Percentiles rank a stretch among this genome's conserved stretches.
phyloP scores from a whole-genome alignment of 2,329 filamentous ascomycete genomes.

The Claviceps purpurea region DNA sequence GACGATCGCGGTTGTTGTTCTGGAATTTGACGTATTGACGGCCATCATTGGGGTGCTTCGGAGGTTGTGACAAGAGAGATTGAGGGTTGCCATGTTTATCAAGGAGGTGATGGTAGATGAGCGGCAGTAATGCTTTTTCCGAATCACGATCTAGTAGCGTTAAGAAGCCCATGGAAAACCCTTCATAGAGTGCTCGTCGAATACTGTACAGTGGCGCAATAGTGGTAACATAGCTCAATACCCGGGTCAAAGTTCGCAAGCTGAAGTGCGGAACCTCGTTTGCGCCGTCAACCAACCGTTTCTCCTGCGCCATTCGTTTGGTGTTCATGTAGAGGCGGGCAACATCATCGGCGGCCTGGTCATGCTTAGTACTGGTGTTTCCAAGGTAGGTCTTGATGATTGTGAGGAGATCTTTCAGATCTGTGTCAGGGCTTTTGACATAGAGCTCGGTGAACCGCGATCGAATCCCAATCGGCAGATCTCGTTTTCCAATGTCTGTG shows the following conservation, averaged over 20 bases:
- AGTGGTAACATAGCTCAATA: constrained; percentile 75
- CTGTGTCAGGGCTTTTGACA: constrained; percentile 77
- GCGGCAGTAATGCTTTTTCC: constrained; percentile 61
- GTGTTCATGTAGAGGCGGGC: constrained; percentile 80
- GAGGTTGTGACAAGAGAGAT: constrained; percentile 63
- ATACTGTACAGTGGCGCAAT: constrained; percentile 76
- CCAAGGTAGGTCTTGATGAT: constrained; percentile 85
- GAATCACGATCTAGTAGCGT: constrained; percentile 77
- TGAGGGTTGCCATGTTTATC: constrained; percentile 52
- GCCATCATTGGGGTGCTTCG: constrained; percentile 64
- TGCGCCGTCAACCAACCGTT: constrained; percentile 75
- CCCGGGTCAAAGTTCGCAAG: constrained; percentile 81
- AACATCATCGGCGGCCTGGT: constrained; percentile 65
- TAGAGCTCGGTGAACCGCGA: constrained; percentile 95
- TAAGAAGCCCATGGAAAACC: constrained; percentile 95
- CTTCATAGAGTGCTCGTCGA: constrained; percentile 78
- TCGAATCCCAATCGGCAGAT: constrained; percentile 75
- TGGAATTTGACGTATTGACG: constrained; percentile 68
- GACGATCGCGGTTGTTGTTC: constrained; percentile 48
- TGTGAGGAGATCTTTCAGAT: constrained; percentile 71
- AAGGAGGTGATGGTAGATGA: constrained; percentile 71
- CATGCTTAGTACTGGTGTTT: constrained; percentile 54
- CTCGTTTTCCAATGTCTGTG: constrained; percentile 91
- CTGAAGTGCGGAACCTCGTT: constrained; percentile 96
- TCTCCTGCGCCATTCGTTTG: constrained; percentile 66